Conservation (phyloP, 352 stramenopile species). For the Pythium sp. region DNA sequence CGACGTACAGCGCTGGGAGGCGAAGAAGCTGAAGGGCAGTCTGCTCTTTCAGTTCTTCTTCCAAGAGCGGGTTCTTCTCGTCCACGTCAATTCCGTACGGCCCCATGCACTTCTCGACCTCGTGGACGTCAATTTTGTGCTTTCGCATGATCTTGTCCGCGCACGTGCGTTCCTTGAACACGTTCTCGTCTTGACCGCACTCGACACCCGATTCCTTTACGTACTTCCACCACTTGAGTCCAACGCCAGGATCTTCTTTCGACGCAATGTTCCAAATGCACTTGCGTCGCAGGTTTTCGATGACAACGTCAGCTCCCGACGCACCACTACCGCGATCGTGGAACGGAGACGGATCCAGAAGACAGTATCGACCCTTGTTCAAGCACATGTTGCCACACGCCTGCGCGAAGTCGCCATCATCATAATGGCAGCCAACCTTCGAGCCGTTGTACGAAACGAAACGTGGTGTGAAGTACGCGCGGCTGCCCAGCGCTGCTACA, state of each 20-base stretch:
- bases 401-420: conserved; percentile 53
- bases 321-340: conserved; percentile 91
- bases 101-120: conserved; percentile 93
- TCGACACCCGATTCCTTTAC: conserved; percentile 88
- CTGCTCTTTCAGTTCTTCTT: conserved; percentile 89
- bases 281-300: conserved; percentile 91
- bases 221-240: conserved; percentile 94
- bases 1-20: conserved; percentile 93
- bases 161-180: conserved; percentile 88
- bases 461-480: conserved; percentile 94
- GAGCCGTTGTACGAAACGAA: conserved; percentile 97
- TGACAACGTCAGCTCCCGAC: conserved; percentile 93
- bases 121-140: conserved; percentile 75
- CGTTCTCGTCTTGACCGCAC: conserved; percentile 81
- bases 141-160: conserved; percentile 90
- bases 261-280: conserved; percentile 94
- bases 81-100: conserved; percentile 90
- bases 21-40: conserved; percentile 89
- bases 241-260: conserved; percentile 78
- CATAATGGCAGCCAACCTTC: conserved; percentile 87
- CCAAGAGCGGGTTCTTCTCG: conserved; percentile 85
- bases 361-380: conserved; percentile 97
- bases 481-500: conserved; percentile 82
- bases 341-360: conserved; percentile 93
- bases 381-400: conserved; percentile 96